A percentile compares a stretch with the other conserved stretches of the same genome.
phyloP scores from a whole-genome alignment of 805 yeast species.

The Torulaspora quercuum region DNA sequence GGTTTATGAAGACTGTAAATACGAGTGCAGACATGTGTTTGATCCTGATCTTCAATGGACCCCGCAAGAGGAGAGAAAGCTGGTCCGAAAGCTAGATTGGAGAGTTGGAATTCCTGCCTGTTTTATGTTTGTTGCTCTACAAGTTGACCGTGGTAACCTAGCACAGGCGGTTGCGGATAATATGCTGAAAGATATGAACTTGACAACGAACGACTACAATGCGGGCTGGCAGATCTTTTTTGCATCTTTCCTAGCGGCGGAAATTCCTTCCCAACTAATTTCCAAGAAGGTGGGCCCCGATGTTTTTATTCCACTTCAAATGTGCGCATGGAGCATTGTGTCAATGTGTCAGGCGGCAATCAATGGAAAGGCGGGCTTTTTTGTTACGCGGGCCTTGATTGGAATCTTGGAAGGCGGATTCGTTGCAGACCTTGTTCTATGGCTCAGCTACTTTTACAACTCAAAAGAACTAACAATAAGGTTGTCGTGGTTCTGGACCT shows the following conservation, averaged over 20 bases:
- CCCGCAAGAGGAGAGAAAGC: slow-evolving; percentile 45
- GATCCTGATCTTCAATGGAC: slow-evolving; percentile 59
- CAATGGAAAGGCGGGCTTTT: slow-evolving; percentile 42
- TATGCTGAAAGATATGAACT: slow-evolving; percentile 47
- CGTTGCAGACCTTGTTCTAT: slow-evolving; percentile 58
- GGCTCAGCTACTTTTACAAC: slow-evolving; percentile 66
- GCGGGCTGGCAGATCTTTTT: slow-evolving; percentile 53
- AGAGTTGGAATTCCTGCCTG: slow-evolving; percentile 55
- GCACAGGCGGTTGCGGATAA: slow-evolving; percentile 58
- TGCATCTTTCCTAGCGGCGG: slow-evolving; percentile 52
- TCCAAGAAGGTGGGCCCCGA: slow-evolving; percentile 62
- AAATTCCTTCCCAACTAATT: slow-evolving; percentile 61
- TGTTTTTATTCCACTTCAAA: slow-evolving; percentile 56
- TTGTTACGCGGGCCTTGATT: slow-evolving; percentile 46
- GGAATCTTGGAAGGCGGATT: slow-evolving; percentile 65
- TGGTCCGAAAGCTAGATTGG: slow-evolving; percentile 50
- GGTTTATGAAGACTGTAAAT: slow-evolving; percentile 46
- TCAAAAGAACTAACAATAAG: slow-evolving; percentile 55
- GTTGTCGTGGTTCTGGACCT: slow-evolving; percentile 58
- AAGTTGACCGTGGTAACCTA: slow-evolving; percentile 56
- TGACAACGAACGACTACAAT: slow-evolving; percentile 57
- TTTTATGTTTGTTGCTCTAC: slow-evolving; percentile 54
- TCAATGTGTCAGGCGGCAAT: slow-evolving; percentile 51
- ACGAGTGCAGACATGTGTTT: slow-evolving; percentile 52
- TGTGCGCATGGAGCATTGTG: slow-evolving; percentile 55